Evolutionary conservation across 2,329 filamentous ascomycete species (phyloP).

Genomic region (Arachnopeziza araneosa): DNA sequence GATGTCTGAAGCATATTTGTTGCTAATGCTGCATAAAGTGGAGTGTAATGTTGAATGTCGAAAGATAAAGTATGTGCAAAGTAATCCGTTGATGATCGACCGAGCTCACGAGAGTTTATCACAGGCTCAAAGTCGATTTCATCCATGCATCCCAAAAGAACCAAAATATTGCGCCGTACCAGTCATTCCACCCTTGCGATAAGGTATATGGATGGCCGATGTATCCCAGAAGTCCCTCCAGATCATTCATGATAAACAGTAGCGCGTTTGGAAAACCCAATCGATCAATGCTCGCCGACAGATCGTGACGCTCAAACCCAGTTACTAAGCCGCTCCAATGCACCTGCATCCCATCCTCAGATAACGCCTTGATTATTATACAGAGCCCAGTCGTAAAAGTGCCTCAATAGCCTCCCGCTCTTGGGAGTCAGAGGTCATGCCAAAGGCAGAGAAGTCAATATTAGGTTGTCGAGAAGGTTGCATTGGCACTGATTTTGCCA

Average conservation of each 20-base stretch:
- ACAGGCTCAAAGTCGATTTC: slow-evolving; percentile 27
- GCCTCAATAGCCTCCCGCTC: slow-evolving; percentile 80
- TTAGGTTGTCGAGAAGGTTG: slow-evolving; percentile 30
- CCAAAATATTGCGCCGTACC: slow-evolving; percentile 22
- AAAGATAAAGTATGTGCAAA: slow-evolving; percentile 13
- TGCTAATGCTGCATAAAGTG: slow-evolving; percentile 4
- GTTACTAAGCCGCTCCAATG: slow-evolving; percentile 17
- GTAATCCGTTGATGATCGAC: slow-evolving; percentile 12
- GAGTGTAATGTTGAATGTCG: slow-evolving; percentile 8
- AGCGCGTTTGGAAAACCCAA: slow-evolving; percentile 23
- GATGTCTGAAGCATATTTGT: slow-evolving; percentile 4
- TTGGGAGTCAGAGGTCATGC: slow-evolving; percentile 53
- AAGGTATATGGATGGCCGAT: slow-evolving; percentile 10
- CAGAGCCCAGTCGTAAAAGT: slow-evolving; percentile 73
- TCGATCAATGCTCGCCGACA: slow-evolving; percentile 32
- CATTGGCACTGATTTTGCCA: slow-evolving; percentile 30
- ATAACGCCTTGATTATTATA: slow-evolving; percentile 40
- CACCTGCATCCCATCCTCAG: slow-evolving; percentile 6
- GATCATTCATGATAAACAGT: slow-evolving; percentile 21
- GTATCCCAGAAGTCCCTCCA: slow-evolving; percentile 20
- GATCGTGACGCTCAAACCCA: slow-evolving; percentile 25
- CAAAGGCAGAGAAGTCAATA: slow-evolving; percentile 43
- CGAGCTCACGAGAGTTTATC: slow-evolving; percentile 29
- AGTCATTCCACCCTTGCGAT: slow-evolving; percentile 18
- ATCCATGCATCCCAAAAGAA: slow-evolving; percentile 5